Percentiles rank a stretch among this genome's conserved stretches.
These are phyloP conservation scores for Starmerella roubikii DNA, from an alignment of 805 yeast species.

Conservation along the genomic window DNA sequence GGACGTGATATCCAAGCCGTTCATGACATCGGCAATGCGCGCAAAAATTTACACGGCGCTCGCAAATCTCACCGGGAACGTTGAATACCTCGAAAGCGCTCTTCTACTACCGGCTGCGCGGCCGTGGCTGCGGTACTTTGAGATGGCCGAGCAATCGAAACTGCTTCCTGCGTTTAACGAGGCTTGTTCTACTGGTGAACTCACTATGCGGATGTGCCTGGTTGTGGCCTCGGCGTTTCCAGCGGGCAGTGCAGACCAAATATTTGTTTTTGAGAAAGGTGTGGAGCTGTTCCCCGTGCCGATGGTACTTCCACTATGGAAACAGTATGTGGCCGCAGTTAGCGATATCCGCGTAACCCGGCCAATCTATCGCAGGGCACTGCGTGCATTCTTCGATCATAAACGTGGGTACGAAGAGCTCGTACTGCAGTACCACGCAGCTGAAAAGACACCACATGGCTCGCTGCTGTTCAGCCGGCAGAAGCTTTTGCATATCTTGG, in stretches of 20 bases:
- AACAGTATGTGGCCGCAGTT: conserved; percentile 3
- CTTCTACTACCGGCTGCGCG: not conserved
- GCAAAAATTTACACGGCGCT: not conserved
- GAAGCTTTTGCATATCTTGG: conserved; percentile 1
- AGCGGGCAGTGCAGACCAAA: conserved; percentile 5
- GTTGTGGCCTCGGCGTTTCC: conserved; percentile 6
- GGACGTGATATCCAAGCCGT: not conserved
- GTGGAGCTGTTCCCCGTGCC: conserved; percentile 9
- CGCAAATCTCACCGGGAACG: not conserved
- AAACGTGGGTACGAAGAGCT: conserved; percentile 9
- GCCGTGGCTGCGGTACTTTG: conserved; percentile 11
- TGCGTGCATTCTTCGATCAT: not conserved
- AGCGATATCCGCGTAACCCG: not conserved
- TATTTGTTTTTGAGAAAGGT: conserved; percentile 10
- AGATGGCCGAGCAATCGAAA: conserved; percentile 1
- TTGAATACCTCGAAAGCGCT: not conserved
- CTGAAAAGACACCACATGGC: conserved; percentile 6
- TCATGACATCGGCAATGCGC: not conserved
- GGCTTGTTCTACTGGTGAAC: conserved; percentile 5
- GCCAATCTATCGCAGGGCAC: conserved; percentile 5
- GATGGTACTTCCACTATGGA: conserved; percentile 9
- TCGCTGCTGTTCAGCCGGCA: conserved; percentile 6
- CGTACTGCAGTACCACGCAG: conserved; percentile 3
- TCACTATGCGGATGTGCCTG: conserved; percentile 10
- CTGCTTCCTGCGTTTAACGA: conserved; percentile 10